These are phyloP conservation scores for Boletus austroedulis DNA, from an alignment of 1,284 basidiomycete species.

Conservation along the genomic window DNA sequence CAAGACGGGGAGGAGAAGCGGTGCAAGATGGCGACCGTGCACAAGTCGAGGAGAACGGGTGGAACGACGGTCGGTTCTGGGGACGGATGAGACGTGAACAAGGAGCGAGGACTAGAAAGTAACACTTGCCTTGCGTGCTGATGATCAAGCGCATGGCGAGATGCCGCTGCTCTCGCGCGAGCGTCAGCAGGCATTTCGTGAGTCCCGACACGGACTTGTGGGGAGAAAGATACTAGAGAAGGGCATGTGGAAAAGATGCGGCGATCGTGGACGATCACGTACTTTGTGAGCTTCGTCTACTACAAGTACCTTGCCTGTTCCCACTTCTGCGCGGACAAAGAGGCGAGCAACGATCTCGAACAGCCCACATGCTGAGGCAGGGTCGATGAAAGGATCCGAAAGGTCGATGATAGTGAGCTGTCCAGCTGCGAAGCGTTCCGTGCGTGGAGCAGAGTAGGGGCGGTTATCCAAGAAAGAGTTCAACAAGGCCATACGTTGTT, in stretches of 20 bases:
- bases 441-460: conserved; percentile 7
- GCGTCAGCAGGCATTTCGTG: conserved; percentile 53
- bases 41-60: conserved; percentile 64
- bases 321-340: conserved; percentile 60
- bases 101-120: neutral
- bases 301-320: conserved; percentile 65
- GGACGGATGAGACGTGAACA: neutral
- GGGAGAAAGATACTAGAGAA: conserved; percentile 54
- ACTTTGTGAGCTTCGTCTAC: conserved; percentile 78
- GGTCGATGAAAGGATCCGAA: conserved; percentile 70
- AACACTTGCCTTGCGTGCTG: conserved; percentile 59
- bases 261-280: conserved; percentile 7
- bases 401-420: conserved; percentile 63
- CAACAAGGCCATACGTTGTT: conserved; percentile 58
- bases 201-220: conserved; percentile 49
- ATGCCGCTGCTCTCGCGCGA: conserved; percentile 70
- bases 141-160: conserved; percentile 69
- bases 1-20: conserved; percentile 72
- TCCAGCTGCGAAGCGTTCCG: conserved; percentile 47
- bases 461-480: conserved; percentile 48
- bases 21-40: conserved; percentile 61
- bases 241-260: neutral
- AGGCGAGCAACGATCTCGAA: conserved; percentile 67
- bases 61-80: conserved; percentile 74
- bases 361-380: conserved; percentile 60